Conservation (phyloP, 2,329 filamentous ascomycete genomes). For the Meredithiella fracta region DNA sequence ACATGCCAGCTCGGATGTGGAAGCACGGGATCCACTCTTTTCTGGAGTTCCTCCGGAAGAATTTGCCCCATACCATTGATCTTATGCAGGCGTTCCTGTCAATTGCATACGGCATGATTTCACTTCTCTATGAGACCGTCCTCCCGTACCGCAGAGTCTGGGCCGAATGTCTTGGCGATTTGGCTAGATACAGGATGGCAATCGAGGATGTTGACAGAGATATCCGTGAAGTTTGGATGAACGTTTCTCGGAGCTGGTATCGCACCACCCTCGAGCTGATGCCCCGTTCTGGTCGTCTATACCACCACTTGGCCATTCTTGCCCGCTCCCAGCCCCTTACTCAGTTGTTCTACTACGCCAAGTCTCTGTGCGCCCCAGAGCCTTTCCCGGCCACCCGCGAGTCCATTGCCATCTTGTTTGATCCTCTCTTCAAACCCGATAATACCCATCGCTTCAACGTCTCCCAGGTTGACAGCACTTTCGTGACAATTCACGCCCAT, state of each 20-base stretch:
- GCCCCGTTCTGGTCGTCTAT: conserved; percentile 60
- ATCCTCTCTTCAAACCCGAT: conserved; percentile 29
- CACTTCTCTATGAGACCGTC: conserved; percentile 70
- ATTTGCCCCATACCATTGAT: conserved; percentile 60
- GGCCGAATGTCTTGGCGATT: conserved; percentile 82
- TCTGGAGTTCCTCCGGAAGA: conserved; percentile 57
- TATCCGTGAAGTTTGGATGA: conserved; percentile 67
- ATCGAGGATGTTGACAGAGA: conserved; percentile 68
- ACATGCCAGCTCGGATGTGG: conserved; percentile 92
- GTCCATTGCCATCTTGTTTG: conserved; percentile 53
- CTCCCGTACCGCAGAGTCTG: conserved; percentile 72
- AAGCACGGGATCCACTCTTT: conserved; percentile 78
- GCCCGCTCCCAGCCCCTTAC: conserved; percentile 52
- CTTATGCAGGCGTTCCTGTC: conserved; percentile 90
- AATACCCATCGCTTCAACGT: conserved; percentile 22
- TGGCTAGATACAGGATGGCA: conserved; percentile 73
- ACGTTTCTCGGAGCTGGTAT: conserved; percentile 71
- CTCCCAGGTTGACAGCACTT: conserved; percentile 36
- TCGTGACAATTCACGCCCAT: conserved; percentile 47
- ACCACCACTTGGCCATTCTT: conserved; percentile 75
- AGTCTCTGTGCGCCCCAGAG: conserved; percentile 50
- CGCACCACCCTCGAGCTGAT: conserved; percentile 61
- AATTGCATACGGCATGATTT: conserved; percentile 78
- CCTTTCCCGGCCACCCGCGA: conserved; percentile 54
- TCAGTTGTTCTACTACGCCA: conserved; percentile 57